Base-by-base conservation (phyloP, 371 early-diverging fungal genomes). In the Mortierella sp. region DNA sequence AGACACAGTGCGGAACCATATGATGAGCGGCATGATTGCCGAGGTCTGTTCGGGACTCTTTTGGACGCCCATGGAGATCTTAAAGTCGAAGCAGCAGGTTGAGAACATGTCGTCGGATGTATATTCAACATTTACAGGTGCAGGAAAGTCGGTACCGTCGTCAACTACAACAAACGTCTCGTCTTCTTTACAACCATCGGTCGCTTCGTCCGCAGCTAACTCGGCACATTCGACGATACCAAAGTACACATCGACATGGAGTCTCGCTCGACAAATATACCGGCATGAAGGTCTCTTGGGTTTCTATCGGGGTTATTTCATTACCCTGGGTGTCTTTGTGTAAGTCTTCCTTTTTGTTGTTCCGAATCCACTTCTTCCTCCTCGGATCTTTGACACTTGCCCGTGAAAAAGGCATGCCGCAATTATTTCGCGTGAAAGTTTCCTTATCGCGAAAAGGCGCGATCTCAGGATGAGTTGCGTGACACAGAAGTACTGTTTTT, bases 21-120 rank as follows among this genome's bases (percentile, higher is more conserved):
- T 92, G 54, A 31, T 89, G 10, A 89, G 92, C 24, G 94, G 90
- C 0, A 87, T 89, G 34, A 75, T 85, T 40, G 95, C 95, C 16
- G 95, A 94, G 81, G 87, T 91, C 0, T 69, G 85, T 0, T 91
- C 92, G 0, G 92, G 92, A 24, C 72, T 91, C 28, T 83, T 93
- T 14, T 93, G 93, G 91, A 96, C 96, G 9, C 97, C 97, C 5
- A 95, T 96, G 95, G 97, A 96, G 87, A 93, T 96, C 5, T 76
- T 96, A 76, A 96, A 96, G 79, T 93, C 90, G 72, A 90, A 91
- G 69, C 86, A 94, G 51, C 96, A 96, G 77, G 90, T 85, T 26
- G 82, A 82, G 44, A 79, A 61, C 50, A 44, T 80, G 59, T 40
- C 69, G 11, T 31, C 40, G 31, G 26, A 28, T 5, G 11, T 40